Evolutionary conservation across 371 early-diverging fungal species (phyloP).

Genomic region (Mortierella polycephala): DNA sequence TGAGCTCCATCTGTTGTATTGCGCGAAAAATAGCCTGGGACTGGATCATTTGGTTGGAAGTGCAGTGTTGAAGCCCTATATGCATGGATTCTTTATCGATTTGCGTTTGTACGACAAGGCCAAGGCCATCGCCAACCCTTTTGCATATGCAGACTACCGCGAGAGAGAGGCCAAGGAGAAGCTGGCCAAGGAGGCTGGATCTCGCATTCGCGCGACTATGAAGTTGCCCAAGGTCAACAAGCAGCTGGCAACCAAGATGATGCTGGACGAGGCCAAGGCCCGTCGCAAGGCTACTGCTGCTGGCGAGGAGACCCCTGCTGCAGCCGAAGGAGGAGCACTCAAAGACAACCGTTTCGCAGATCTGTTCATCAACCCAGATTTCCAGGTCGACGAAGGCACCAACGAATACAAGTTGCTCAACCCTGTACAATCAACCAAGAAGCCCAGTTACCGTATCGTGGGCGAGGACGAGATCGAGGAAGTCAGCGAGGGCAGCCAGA

Average conservation of each 20-base stretch:
- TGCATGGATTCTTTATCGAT: conserved; percentile 99
- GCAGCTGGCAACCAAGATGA: conserved; percentile 80
- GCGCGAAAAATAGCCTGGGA: conserved; percentile 66
- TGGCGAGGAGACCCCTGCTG: conserved; percentile 24
- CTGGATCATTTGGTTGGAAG: conserved; percentile 95
- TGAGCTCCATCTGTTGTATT: not conserved
- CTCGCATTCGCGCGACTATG: conserved; percentile 89
- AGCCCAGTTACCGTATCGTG: conserved; percentile 50
- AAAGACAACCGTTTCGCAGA: conserved; percentile 89
- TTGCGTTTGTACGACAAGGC: conserved; percentile 96
- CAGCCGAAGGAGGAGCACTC: conserved; percentile 59
- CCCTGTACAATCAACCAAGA: conserved; percentile 65
- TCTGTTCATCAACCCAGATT: conserved; percentile 93
- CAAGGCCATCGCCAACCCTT: conserved; percentile 95
- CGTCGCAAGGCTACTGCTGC: conserved; percentile 54
- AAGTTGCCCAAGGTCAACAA: conserved; percentile 94
- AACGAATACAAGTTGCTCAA: conserved; percentile 89
- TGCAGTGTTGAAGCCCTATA: conserved; percentile 94
- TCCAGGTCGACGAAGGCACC: conserved; percentile 89
- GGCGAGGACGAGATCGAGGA: conserved; percentile 63
- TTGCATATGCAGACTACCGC: conserved; percentile 94
- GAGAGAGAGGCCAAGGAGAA: conserved; percentile 80
- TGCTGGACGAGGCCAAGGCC: conserved; percentile 59
- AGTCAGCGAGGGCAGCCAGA: conserved; percentile 46
- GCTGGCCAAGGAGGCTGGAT: conserved; percentile 87